Conservation (phyloP, 31 red algal species). For the Odonthalia washingtoniensis region DNA sequence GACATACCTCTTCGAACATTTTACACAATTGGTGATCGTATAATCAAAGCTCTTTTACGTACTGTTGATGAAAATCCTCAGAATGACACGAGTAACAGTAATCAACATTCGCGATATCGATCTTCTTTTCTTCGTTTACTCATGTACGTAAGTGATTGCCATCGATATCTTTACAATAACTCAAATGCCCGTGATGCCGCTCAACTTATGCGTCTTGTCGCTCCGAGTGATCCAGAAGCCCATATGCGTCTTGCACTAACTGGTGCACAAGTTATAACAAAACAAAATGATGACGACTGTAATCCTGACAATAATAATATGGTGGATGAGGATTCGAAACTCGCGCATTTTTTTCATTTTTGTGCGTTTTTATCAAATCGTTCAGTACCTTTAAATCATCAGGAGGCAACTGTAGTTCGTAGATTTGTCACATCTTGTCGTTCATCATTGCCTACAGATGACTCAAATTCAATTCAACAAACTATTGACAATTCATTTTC, state of each 20-base stretch:
- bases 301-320: too few relatives aligned
- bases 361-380: slow-evolving; percentile 43
- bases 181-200: slow-evolving; percentile 6
- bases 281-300: too few relatives aligned
- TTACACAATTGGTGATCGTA: neutral
- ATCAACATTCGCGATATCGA: neutral
- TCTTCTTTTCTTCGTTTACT: slow-evolving; percentile 2
- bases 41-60: neutral
- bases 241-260: slow-evolving; percentile 45
- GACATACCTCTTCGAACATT: neutral
- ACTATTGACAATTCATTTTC: neutral
- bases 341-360: slow-evolving; percentile 44
- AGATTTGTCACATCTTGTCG: slow-evolving; percentile 1
- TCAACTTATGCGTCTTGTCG: slow-evolving; percentile 25
- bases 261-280: neutral
- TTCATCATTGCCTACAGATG: neutral
- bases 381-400: neutral
- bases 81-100: too few relatives aligned
- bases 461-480: neutral
- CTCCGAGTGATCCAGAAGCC: slow-evolving; percentile 9
- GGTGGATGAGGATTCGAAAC: neutral
- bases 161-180: slow-evolving; percentile 20
- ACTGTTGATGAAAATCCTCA: neutral
- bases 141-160: slow-evolving; percentile 45
- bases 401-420: slow-evolving; percentile 37